phyloP scores from a whole-genome alignment of 345 rosid genomes.

The Moricandia arvensis region DNA sequence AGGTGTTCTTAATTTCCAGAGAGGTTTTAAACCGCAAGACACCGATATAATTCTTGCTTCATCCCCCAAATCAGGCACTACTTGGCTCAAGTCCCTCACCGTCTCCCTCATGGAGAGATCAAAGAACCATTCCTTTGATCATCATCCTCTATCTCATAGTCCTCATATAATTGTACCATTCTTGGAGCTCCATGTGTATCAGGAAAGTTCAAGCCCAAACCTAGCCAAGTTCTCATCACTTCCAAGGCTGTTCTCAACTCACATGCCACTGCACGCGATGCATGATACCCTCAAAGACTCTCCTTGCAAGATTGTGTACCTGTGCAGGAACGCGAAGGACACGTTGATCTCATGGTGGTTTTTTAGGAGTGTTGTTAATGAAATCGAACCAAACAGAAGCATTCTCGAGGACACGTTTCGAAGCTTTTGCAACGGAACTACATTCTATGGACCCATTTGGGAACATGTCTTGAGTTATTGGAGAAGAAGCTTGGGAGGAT shows the following conservation, averaged over 20 bases:
- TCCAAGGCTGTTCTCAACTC: conserved; percentile 21
- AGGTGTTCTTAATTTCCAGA: conserved; percentile 33
- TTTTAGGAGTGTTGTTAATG: neutral
- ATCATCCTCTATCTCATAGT: conserved; percentile 14
- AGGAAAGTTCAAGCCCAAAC: conserved; percentile 1
- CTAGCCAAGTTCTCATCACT: neutral
- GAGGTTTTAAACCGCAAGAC: conserved; percentile 15
- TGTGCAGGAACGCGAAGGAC: conserved; percentile 19
- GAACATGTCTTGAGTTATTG: conserved; percentile 34
- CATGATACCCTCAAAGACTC: neutral
- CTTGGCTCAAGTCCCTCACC: conserved; percentile 28
- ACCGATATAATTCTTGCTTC: conserved; percentile 29
- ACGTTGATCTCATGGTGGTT: neutral
- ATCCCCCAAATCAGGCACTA: conserved; percentile 32
- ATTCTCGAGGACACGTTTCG: conserved; percentile 17
- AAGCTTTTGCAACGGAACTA: conserved; percentile 28
- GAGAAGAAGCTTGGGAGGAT: conserved; percentile 26
- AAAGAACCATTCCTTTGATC: neutral
- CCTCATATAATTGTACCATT: conserved; percentile 24
- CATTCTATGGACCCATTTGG: conserved; percentile 35
- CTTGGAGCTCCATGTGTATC: neutral
- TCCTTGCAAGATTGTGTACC: conserved; percentile 33
- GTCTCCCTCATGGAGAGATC: conserved; percentile 8
- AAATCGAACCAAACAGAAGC: neutral
- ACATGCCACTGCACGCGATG: neutral